Percentiles rank a stretch among this genome's conserved stretches.
These are phyloP conservation scores for Candida dendrica DNA, from an alignment of 805 yeast species.

Conservation along the genomic window DNA sequence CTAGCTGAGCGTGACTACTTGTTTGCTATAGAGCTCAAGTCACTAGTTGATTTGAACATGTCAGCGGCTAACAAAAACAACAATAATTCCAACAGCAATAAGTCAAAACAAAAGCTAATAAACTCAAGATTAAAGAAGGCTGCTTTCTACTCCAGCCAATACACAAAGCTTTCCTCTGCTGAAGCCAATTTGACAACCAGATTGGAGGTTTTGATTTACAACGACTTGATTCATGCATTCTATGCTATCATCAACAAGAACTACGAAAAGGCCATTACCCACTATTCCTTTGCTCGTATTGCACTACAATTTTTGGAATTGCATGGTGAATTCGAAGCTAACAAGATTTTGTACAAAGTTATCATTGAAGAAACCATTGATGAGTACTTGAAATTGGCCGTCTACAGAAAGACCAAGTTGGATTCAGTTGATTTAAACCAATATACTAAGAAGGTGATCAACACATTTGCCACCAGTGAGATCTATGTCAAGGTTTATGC, in stretches of 20 bases:
- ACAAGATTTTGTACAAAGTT: conserved; percentile 39
- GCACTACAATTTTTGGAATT: conserved; percentile 47
- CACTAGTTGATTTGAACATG: conserved; percentile 45
- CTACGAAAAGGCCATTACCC: conserved; percentile 46
- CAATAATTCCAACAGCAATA: conserved; percentile 2
- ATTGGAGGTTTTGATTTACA: conserved; percentile 32
- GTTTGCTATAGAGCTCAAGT: conserved; percentile 56
- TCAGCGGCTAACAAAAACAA: conserved; percentile 21
- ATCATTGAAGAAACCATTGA: conserved; percentile 53
- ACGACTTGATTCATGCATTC: conserved; percentile 47
- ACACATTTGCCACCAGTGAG: conserved; percentile 18
- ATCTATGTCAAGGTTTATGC: conserved; percentile 32
- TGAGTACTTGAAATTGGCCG: conserved; percentile 54
- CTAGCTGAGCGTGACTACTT: conserved; percentile 75
- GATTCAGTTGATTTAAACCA: conserved; percentile 42
- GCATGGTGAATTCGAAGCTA: conserved; percentile 16
- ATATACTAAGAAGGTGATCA: conserved; percentile 37
- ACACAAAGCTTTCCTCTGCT: conserved; percentile 27
- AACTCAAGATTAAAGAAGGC: conserved; percentile 66
- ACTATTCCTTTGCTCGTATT: conserved; percentile 55
- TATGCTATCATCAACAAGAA: conserved; percentile 43
- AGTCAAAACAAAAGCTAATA: conserved; percentile 40
- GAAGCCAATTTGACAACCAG: conserved; percentile 29
- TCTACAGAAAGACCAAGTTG: conserved; percentile 31
- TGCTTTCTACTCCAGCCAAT: conserved; percentile 31